Evolutionary conservation across 176 grass and related monocot genomes (phyloP).

Genomic region (Hordeum marinum): DNA sequence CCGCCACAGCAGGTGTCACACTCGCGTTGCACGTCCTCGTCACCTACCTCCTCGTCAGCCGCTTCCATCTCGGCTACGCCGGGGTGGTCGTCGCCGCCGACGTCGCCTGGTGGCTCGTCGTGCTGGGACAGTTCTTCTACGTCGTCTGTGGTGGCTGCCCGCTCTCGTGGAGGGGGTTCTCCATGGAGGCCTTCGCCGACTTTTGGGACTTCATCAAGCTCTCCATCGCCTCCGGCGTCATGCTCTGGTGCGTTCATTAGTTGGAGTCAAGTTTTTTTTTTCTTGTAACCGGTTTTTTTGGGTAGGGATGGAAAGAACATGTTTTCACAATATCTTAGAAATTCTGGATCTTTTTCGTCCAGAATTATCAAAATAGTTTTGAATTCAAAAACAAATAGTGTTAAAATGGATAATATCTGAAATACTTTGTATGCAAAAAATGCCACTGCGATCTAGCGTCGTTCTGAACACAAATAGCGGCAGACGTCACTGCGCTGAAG

Average conservation of each 20-base stretch:
- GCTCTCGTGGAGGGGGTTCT: conserved; percentile 51
- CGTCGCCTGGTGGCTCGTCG: conserved; percentile 50
- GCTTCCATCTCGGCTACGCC: not conserved
- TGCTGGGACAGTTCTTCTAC: conserved; percentile 31
- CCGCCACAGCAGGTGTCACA: not conserved
- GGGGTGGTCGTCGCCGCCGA: conserved; percentile 23
- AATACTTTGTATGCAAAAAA: no score
- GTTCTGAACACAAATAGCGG: no score
- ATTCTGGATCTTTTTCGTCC: no score
- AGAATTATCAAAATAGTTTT: no score
- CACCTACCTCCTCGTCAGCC: conserved; percentile 41
- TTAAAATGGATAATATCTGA: no score
- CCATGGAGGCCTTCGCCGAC: conserved; percentile 51
- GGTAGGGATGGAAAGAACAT: no score
- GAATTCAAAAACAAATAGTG: no score
- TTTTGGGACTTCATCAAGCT: conserved; percentile 59
- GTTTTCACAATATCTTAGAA: no score
- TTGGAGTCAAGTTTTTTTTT: no score
- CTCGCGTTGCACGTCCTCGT: conserved; percentile 33
- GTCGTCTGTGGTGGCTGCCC: conserved; percentile 39
- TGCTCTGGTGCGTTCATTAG: conserved; percentile 59
- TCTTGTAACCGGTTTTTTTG: no score
- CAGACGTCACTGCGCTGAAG: no score
- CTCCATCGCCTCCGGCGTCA: conserved; percentile 49
- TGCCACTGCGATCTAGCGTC: no score